Evolutionary conservation across 2,329 filamentous ascomycete species (phyloP).

Genomic region (Boeremia lycopersici): DNA sequence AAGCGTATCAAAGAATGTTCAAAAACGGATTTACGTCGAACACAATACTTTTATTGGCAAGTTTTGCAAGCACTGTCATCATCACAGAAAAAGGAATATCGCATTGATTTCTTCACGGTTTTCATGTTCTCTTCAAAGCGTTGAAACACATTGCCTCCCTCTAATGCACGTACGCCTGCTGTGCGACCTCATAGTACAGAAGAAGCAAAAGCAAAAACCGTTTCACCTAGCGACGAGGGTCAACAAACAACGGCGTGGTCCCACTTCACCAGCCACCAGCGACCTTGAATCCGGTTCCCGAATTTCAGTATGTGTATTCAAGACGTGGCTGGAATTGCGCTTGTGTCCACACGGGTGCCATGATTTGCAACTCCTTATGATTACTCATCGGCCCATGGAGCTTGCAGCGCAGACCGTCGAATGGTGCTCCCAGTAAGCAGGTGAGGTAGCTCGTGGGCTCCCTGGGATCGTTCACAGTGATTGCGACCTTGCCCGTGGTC

Average conservation of each 20-base stretch:
- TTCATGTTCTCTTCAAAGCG: constrained; percentile 1
- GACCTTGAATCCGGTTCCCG: neutral
- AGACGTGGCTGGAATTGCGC: neutral
- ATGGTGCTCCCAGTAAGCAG: constrained; percentile 20
- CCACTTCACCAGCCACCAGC: constrained; percentile 2
- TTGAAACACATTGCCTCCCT: constrained; percentile 16
- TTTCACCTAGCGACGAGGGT: constrained; percentile 1
- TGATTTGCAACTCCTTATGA: neutral
- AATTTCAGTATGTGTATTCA: neutral
- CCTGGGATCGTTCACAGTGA: constrained; percentile 24
- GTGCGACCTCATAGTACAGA: constrained; percentile 15
- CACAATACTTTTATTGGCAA: too few species aligned
- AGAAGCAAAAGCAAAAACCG: constrained; percentile 4
- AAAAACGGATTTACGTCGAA: neutral
- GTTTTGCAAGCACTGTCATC: neutral
- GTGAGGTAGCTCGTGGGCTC: constrained; percentile 23
- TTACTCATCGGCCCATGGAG: constrained; percentile 21
- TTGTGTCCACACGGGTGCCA: neutral
- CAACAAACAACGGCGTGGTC: constrained; percentile 5
- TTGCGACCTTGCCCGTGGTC: constrained; percentile 1
- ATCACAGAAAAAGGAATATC: neutral
- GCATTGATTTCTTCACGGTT: neutral
- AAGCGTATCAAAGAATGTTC: neutral
- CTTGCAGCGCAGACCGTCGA: constrained; percentile 24
- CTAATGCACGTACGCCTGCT: constrained; percentile 16